phyloP scores from a whole-genome alignment of 1,139 yeast species.

The Suhomyces panamericanus region DNA sequence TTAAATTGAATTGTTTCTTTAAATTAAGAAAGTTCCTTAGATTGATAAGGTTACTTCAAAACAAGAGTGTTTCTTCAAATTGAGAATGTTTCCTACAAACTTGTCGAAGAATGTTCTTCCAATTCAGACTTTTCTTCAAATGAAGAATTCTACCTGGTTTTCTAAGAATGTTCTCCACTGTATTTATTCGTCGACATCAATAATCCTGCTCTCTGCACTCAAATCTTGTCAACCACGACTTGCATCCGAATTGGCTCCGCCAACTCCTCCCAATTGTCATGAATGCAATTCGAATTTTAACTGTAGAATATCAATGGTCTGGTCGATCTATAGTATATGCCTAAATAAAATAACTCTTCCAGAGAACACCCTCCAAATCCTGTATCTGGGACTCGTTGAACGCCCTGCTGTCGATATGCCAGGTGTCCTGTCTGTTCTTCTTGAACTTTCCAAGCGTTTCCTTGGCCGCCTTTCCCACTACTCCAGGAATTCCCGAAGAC shows the following conservation, averaged over 20 bases:
- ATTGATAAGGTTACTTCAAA: no score
- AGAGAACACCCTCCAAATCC: constrained; percentile 89
- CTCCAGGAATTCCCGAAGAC: constrained; percentile 69
- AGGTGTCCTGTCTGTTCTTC: constrained; percentile 91
- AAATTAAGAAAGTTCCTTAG: no score
- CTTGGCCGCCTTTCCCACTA: constrained; percentile 84
- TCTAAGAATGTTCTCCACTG: neutral
- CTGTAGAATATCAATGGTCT: neutral
- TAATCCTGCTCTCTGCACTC: constrained; percentile 16
- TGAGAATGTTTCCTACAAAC: no score
- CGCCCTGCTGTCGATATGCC: constrained; percentile 85
- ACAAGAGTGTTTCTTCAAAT: no score
- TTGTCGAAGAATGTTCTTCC: no score
- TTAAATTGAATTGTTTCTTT: no score
- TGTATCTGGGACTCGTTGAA: constrained; percentile 81
- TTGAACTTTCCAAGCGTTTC: constrained; percentile 80
- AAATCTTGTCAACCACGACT: no score
- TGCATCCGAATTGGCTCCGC: no score
- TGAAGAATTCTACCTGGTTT: no score
- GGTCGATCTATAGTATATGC: neutral
- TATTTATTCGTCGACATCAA: constrained; percentile 29
- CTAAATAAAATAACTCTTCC: constrained; percentile 88
- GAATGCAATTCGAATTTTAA: neutral
- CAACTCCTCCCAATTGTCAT: no score
- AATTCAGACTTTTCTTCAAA: no score